These are phyloP conservation scores for Coemansia sp. DNA, from an alignment of 371 early-diverging fungal genomes.

Conservation along the genomic window DNA sequence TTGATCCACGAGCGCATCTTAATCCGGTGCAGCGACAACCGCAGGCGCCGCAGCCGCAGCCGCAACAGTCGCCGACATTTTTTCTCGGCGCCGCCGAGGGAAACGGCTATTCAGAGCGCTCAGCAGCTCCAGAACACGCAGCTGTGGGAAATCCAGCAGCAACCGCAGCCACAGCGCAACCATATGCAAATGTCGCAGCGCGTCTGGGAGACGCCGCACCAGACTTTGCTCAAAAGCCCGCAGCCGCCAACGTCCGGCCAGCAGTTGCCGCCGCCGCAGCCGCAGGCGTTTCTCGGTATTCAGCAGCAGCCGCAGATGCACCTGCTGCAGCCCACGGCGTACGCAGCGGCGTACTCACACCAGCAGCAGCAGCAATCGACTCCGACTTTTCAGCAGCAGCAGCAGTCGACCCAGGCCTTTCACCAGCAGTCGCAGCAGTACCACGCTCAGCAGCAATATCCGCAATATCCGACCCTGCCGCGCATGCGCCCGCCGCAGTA, in stretches of 20 bases:
- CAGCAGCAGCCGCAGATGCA: constrained; percentile 26
- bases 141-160: constrained; percentile 38
- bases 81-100: constrained; percentile 54
- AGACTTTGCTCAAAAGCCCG: constrained; percentile 29
- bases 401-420: constrained; percentile 22
- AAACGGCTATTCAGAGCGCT: constrained; percentile 48
- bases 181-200: constrained; percentile 28
- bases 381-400: constrained; percentile 19
- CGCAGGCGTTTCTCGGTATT: constrained; percentile 20
- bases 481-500: constrained; percentile 43
- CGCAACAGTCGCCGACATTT: constrained; percentile 49
- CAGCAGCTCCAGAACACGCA: constrained; percentile 41
- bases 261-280: constrained; percentile 11
- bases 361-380: constrained; percentile 26
- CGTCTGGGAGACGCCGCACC: constrained; percentile 30
- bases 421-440: constrained; percentile 39
- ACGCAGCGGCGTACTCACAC: constrained; percentile 10
- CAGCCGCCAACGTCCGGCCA: constrained; percentile 14
- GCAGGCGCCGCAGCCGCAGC: constrained; percentile 34
- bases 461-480: constrained; percentile 40
- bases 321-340: constrained; percentile 7
- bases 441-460: constrained; percentile 40
- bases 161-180: constrained; percentile 27
- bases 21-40: constrained; percentile 25
- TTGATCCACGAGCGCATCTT: constrained; percentile 29